A percentile compares a stretch with the other conserved stretches of the same genome.
phyloP scores from a whole-genome alignment of 2,329 filamentous ascomycete genomes.

The Aspergillus viridinutans region DNA sequence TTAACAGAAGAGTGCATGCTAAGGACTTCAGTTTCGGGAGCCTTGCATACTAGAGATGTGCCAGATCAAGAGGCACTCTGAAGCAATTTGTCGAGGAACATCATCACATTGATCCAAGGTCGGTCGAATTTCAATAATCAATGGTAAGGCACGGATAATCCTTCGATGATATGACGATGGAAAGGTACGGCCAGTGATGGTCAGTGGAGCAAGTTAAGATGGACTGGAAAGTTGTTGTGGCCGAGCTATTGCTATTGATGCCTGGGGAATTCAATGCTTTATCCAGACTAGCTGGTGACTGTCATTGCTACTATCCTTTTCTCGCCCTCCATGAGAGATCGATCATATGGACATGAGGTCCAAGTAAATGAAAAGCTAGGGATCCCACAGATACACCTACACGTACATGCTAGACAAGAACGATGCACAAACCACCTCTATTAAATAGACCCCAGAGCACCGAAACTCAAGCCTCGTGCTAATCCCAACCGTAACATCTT shows the following conservation, averaged over 20 bases:
- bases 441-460: conserved; percentile 28
- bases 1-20: background rate
- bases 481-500: conserved; percentile 67
- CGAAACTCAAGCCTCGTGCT: conserved; percentile 61
- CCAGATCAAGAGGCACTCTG: too few species aligned
- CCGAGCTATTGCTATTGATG: background rate
- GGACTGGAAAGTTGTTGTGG: too few species aligned
- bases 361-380: background rate
- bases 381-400: background rate
- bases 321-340: background rate
- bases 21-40: too few species aligned
- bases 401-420: background rate
- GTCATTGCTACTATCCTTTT: background rate
- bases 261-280: background rate
- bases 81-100: too few species aligned
- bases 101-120: background rate
- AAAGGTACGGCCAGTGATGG: background rate
- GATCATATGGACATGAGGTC: background rate
- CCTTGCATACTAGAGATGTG: too few species aligned
- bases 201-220: background rate
- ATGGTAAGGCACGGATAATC: background rate
- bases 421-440: background rate
- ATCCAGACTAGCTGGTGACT: background rate
- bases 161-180: background rate
- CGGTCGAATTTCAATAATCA: background rate